phyloP scores from a whole-genome alignment of 306 rosid species.

The Cicer bijugum region DNA sequence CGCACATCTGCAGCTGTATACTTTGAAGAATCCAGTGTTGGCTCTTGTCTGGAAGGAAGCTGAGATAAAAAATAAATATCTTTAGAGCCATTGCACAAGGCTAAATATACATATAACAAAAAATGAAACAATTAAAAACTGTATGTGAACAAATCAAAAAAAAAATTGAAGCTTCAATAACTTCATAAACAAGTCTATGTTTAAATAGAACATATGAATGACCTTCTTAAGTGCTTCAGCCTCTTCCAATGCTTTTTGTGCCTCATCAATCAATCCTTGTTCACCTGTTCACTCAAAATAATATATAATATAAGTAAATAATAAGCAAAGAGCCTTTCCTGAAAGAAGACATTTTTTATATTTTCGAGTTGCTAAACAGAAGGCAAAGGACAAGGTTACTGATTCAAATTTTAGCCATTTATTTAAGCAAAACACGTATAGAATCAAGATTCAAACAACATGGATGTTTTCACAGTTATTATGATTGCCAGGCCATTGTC shows the following conservation, averaged over 20 bases:
- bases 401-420: background rate
- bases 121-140: background rate
- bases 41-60: constrained; percentile 95
- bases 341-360: constrained; percentile 1
- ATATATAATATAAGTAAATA: constrained; percentile 15
- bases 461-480: no score
- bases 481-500: no score
- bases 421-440: background rate
- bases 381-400: constrained; percentile 5
- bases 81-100: constrained; percentile 19
- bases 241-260: constrained; percentile 98
- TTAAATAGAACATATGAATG: constrained; percentile 38
- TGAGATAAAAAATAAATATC: constrained; percentile 46
- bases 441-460: background rate
- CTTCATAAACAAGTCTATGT: constrained; percentile 26
- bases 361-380: constrained; percentile 28
- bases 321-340: background rate
- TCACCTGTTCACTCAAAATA: constrained; percentile 73
- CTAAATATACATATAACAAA: background rate
- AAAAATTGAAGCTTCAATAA: background rate
- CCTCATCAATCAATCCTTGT: constrained; percentile 98
- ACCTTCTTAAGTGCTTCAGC: constrained; percentile 99
- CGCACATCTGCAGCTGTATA: constrained; percentile 98
- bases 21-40: constrained; percentile 80
- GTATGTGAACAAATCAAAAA: background rate